Evolutionary conservation across 2,329 filamentous ascomycete genomes (phyloP).

Genomic region (Penicillium sp.): DNA sequence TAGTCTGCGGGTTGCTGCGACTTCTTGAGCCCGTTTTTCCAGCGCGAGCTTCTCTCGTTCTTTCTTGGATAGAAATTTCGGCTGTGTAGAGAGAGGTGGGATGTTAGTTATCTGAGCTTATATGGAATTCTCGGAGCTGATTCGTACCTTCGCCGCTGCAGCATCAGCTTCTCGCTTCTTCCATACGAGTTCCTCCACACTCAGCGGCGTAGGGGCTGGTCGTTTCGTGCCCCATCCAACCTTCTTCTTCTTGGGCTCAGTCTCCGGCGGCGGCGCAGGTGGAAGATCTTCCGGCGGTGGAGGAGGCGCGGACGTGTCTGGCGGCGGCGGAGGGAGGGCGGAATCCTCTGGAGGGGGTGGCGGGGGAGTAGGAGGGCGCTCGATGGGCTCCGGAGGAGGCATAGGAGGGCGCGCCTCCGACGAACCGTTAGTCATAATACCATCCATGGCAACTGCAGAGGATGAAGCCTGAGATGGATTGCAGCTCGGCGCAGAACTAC

Average conservation of each 20-base stretch:
- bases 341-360: constrained; percentile 34
- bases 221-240: constrained; percentile 44
- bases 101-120: constrained; percentile 11
- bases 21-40: constrained; percentile 66
- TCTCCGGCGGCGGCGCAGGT: constrained; percentile 35
- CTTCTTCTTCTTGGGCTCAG: constrained; percentile 47
- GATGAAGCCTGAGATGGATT: too few species aligned
- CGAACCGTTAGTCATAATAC: constrained; percentile 25
- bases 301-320: constrained; percentile 32
- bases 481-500: too few species aligned
- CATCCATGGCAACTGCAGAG: too few species aligned
- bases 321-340: constrained; percentile 37
- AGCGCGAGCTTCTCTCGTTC: constrained; percentile 71
- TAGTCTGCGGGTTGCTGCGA: constrained; percentile 51
- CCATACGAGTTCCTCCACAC: constrained; percentile 74
- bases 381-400: constrained; percentile 31
- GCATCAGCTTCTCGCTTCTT: constrained; percentile 81
- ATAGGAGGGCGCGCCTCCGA: constrained; percentile 20
- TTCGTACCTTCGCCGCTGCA: constrained; percentile 62
- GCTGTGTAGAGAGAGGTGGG: constrained; percentile 48
- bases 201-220: constrained; percentile 49
- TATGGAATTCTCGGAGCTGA: constrained; percentile 13
- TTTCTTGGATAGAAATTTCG: constrained; percentile 76
- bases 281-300: constrained; percentile 37
- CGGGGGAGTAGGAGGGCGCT: constrained; percentile 35